Percentiles rank a stretch among this genome's conserved stretches.
These are phyloP conservation scores for Asterella californica DNA, from an alignment of 225 moss, liverwort and hornwort genomes.

Conservation along the genomic window DNA sequence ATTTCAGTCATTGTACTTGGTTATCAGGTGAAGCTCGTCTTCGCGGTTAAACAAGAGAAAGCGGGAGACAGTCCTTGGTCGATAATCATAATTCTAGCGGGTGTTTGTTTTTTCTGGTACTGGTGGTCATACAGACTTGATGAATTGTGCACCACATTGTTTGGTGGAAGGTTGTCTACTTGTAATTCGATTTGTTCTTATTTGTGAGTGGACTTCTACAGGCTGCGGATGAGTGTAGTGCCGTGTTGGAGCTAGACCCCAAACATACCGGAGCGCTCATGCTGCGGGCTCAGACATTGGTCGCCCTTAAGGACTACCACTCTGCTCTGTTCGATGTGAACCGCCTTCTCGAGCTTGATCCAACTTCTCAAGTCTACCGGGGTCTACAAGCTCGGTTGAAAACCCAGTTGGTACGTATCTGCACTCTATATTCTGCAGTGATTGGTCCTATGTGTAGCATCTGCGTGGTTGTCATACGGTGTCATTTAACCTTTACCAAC, in stretches of 20 bases:
- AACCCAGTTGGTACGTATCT: constrained; percentile 63
- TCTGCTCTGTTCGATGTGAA: constrained; percentile 94
- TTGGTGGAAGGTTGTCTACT: neutral
- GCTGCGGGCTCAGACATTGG: constrained; percentile 89
- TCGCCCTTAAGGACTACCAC: constrained; percentile 94
- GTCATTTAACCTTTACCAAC: too few species aligned
- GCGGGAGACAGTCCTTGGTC: neutral
- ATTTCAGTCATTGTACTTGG: too few species aligned
- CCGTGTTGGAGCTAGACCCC: constrained; percentile 90
- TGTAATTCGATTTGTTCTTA: neutral
- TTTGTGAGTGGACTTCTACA: constrained; percentile 7
- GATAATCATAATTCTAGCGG: neutral
- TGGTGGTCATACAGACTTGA: neutral
- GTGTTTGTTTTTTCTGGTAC: neutral
- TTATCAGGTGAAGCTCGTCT: too few species aligned
- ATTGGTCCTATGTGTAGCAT: neutral
- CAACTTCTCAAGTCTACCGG: constrained; percentile 78
- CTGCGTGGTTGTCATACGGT: neutral
- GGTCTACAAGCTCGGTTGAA: constrained; percentile 83
- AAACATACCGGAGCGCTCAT: constrained; percentile 93
- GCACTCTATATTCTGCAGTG: neutral
- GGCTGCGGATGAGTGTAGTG: constrained; percentile 96
- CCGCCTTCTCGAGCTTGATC: constrained; percentile 78
- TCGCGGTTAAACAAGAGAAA: too few species aligned
- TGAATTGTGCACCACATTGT: neutral